Percentiles rank a stretch among this genome's conserved stretches.
Evolutionary conservation across 495 filamentous ascomycete genomes (phyloP).

Genomic region (Sphaerosporella brunnea): DNA sequence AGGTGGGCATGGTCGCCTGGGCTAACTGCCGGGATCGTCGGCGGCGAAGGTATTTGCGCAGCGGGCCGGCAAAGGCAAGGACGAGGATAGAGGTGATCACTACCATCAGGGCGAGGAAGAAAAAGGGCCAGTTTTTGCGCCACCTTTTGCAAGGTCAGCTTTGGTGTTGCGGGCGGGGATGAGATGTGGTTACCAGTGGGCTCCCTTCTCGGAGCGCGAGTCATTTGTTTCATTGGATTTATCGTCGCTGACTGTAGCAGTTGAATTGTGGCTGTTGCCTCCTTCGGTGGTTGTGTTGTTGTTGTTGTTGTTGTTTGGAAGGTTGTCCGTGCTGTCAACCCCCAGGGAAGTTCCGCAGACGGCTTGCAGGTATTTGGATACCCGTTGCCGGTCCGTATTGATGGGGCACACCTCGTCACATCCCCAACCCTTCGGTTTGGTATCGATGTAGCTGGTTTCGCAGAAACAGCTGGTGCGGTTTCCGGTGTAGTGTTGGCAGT

Average conservation of each 20-base stretch:
- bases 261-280: not conserved
- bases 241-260: not conserved
- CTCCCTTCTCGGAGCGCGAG: not conserved
- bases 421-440: constrained; percentile 10
- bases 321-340: not conserved
- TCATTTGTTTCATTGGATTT: not conserved
- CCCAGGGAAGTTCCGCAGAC: constrained; percentile 7
- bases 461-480: constrained; percentile 18
- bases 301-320: not conserved
- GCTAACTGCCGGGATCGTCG: constrained; percentile 12
- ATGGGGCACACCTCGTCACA: constrained; percentile 12
- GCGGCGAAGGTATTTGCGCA: constrained; percentile 18
- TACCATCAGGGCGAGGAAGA: constrained; percentile 20
- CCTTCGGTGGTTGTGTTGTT: not conserved
- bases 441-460: constrained; percentile 7
- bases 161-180: not conserved
- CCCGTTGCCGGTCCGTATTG: constrained; percentile 3
- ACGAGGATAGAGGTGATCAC: constrained; percentile 16
- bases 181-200: constrained; percentile 1
- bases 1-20: constrained; percentile 8
- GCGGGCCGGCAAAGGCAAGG: constrained; percentile 19
- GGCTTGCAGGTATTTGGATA: constrained; percentile 12
- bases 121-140: constrained; percentile 20
- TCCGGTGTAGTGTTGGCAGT: constrained; percentile 8
- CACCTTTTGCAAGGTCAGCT: constrained; percentile 15